Conservation (phyloP, 148 eudicot species). For the Fagopyrum homotropicum region DNA sequence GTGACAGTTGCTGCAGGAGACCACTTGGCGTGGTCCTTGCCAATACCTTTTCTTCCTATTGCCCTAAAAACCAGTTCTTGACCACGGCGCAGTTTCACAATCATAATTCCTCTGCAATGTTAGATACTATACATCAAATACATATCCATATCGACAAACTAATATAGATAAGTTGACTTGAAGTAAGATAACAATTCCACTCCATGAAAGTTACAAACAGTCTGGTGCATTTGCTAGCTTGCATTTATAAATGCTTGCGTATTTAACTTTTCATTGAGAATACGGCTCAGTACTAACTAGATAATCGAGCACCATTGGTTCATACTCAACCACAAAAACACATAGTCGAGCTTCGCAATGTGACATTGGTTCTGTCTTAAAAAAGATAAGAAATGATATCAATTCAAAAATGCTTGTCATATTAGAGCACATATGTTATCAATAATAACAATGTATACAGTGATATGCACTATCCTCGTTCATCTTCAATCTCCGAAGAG, state of each 20-base stretch:
- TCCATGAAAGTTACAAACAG: not conserved
- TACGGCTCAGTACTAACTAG: not conserved
- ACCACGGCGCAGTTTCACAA: conserved; percentile 91
- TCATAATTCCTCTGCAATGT: conserved; percentile 65
- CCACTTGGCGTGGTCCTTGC: conserved; percentile 99
- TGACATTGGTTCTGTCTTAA: not conserved
- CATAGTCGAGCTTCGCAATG: not conserved
- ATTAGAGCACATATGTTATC: not conserved
- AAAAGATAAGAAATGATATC: not conserved
- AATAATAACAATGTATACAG: not conserved
- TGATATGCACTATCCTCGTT: not conserved
- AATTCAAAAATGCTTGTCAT: not conserved
- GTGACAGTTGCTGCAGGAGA: conserved; percentile 98
- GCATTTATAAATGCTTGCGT: not conserved
- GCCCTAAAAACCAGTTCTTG: conserved; percentile 90
- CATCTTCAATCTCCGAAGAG: not conserved
- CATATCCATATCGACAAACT: not conserved
- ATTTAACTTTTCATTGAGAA: not conserved
- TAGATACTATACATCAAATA: not conserved
- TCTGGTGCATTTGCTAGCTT: not conserved
- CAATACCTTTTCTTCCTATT: conserved; percentile 91
- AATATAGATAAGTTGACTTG: not conserved
- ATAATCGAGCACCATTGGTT: not conserved
- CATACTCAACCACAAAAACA: not conserved
- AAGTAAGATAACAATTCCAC: not conserved